Evolutionary conservation across 148 eudicot species (phyloP).

Genomic region (Chenopodium suecicum): DNA sequence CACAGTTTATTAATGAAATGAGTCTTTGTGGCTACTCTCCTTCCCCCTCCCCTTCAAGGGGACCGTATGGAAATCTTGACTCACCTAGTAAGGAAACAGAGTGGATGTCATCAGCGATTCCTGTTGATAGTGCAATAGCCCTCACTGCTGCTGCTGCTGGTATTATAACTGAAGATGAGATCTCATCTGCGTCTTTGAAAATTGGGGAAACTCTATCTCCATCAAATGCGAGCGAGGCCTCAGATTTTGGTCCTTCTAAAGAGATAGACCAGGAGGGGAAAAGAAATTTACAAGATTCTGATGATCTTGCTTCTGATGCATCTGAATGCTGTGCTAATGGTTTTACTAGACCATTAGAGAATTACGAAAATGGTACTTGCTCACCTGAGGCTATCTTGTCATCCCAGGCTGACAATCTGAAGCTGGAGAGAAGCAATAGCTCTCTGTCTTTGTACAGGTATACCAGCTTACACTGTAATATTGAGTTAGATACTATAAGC

Average conservation of each 20-base stretch:
- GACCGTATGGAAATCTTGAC: slow-evolving; percentile 36
- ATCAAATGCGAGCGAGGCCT: slow-evolving; percentile 64
- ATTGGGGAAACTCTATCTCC: slow-evolving; percentile 53
- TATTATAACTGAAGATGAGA: slow-evolving; percentile 55
- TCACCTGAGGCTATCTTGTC: slow-evolving; percentile 38
- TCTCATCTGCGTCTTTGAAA: slow-evolving; percentile 48
- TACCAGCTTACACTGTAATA: not conserved
- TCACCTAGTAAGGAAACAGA: slow-evolving; percentile 43
- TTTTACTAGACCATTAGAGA: slow-evolving; percentile 32
- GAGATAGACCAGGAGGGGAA: slow-evolving; percentile 43
- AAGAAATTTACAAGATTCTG: slow-evolving; percentile 39
- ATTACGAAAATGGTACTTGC: slow-evolving; percentile 41
- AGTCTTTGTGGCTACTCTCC: slow-evolving; percentile 48
- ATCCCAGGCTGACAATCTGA: slow-evolving; percentile 32
- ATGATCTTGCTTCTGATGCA: slow-evolving; percentile 49
- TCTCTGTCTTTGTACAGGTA: slow-evolving; percentile 72
- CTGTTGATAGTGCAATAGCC: slow-evolving; percentile 68
- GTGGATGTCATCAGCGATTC: slow-evolving; percentile 84
- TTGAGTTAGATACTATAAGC: not conserved
- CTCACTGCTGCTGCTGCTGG: slow-evolving; percentile 87
- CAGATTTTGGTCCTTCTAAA: slow-evolving; percentile 52
- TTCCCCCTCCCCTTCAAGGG: slow-evolving; percentile 43
- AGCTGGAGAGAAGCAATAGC: slow-evolving; percentile 53
- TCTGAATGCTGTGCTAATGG: slow-evolving; percentile 47
- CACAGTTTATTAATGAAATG: slow-evolving; percentile 71